Evolutionary conservation across 2,329 filamentous ascomycete genomes (phyloP), one percentile per base, ranked within the genome.

Genomic region (Eurotiales sp.): DNA sequence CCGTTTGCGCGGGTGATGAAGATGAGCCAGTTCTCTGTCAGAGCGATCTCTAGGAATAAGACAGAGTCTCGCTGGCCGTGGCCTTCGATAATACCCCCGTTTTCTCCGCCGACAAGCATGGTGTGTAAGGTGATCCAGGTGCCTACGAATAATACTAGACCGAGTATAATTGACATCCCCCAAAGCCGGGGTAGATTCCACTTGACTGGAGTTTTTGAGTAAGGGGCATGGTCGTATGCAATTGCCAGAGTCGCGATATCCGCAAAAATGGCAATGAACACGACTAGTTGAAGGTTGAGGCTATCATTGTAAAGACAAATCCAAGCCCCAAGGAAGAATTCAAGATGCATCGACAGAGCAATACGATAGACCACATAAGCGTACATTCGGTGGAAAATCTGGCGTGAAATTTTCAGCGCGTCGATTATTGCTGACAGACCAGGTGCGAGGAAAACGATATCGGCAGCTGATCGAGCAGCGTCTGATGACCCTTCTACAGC

Each of bases 351-450:
- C 14, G 90, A 95, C 64, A 96, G 77, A 44, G 90, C 90, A 65
- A 96, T 95, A 81, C 90, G 88, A 78, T 95, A 95, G 64, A 95
- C 87, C 59, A 96, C 88, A 77, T 95, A 96, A 54, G 90, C 87
- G 76, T 95, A 93, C 90, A 96, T 95, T 64, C 90, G 88, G 77
- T 95, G 90, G 80, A 95, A 95, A 71, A 96, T 95, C 72, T 95
- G 90, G 64, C 90, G 88, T 27, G 89, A 92, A 59, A 88, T 95
- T 78, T 95, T 95, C 61, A 95, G 81, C 55, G 90, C 89, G 69
- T 95, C 89, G 64, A 95, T 95, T 71, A 95, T 95, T 57, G 90
- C 88, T 72, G 89, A 90, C 56, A 95, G 84, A 78, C 90, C 90
- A 50, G 90, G 89, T 61, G 88, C 89, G 68, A 95, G 83, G 81